phyloP scores from a whole-genome alignment of 23 red algal genomes.

The Gracilaria caudata region DNA sequence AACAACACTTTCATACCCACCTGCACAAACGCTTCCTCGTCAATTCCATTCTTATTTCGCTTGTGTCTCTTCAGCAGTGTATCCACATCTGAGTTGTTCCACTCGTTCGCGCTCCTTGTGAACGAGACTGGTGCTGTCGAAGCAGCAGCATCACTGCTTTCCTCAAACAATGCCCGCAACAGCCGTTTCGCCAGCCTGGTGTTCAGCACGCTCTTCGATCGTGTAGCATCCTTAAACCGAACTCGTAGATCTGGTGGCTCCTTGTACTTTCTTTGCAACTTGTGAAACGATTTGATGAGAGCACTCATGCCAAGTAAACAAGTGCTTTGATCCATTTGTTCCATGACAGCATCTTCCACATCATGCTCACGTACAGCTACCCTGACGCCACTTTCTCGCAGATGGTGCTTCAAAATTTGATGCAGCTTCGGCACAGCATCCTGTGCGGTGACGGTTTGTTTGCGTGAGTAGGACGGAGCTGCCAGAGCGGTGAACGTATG shows the following conservation, averaged over 20 bases:
- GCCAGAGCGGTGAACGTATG: not conserved
- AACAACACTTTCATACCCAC: constrained; percentile 10
- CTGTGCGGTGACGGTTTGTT: not conserved
- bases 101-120: not conserved
- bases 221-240: not conserved
- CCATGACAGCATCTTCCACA: constrained; percentile 6
- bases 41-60: not conserved
- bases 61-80: not conserved
- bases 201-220: not conserved
- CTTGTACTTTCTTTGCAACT: not conserved
- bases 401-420: not conserved
- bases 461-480: not conserved
- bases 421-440: not conserved
- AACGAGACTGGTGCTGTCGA: not conserved
- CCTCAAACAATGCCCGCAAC: not conserved
- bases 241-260: not conserved
- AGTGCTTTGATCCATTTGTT: not conserved
- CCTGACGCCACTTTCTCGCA: not conserved
- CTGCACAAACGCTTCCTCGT: not conserved
- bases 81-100: not conserved
- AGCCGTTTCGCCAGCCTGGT: not conserved
- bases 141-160: not conserved
- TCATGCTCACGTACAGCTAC: not conserved
- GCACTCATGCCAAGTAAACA: not conserved
- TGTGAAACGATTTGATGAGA: not conserved